These are phyloP conservation scores for Fusarium brevicatenulatum DNA, from an alignment of 2,329 filamentous ascomycete genomes.

Conservation along the genomic window DNA sequence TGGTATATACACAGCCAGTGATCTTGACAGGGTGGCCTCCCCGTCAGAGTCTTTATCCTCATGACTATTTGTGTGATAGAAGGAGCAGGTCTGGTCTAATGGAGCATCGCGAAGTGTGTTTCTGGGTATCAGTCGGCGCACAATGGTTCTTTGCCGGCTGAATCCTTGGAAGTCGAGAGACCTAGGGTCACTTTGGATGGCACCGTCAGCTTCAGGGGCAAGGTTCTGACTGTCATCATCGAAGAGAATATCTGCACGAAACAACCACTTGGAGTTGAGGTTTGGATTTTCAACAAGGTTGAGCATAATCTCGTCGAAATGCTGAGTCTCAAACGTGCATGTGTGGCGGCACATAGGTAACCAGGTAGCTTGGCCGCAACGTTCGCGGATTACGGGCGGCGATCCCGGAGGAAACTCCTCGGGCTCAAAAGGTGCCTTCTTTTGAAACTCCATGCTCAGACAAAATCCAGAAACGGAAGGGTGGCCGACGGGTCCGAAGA, in stretches of 20 bases:
- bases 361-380: constrained; percentile 53
- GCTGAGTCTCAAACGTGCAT: constrained; percentile 70
- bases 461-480: constrained; percentile 3
- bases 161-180: constrained; percentile 40
- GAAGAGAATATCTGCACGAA: constrained; percentile 78
- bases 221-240: constrained; percentile 43
- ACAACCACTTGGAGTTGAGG: constrained; percentile 79
- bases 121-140: constrained; percentile 82
- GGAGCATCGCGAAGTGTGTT: constrained; percentile 80
- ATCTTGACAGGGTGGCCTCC: constrained; percentile 43
- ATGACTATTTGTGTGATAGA: constrained; percentile 60
- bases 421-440: constrained; percentile 46
- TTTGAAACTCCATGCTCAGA: constrained; percentile 25
- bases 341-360: constrained; percentile 63
- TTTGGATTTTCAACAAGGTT: constrained; percentile 84
- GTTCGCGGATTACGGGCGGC: constrained; percentile 44
- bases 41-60: constrained; percentile 22
- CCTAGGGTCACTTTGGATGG: background rate
- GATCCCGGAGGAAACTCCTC: constrained; percentile 43
- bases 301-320: constrained; percentile 75
- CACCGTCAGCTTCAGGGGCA: background rate
- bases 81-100: constrained; percentile 84
- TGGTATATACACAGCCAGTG: constrained; percentile 77
- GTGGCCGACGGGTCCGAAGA: background rate
- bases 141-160: constrained; percentile 68